These are phyloP conservation scores for Rhizopus arrhizus DNA, from an alignment of 371 early-diverging fungal genomes.

Conservation along the genomic window DNA sequence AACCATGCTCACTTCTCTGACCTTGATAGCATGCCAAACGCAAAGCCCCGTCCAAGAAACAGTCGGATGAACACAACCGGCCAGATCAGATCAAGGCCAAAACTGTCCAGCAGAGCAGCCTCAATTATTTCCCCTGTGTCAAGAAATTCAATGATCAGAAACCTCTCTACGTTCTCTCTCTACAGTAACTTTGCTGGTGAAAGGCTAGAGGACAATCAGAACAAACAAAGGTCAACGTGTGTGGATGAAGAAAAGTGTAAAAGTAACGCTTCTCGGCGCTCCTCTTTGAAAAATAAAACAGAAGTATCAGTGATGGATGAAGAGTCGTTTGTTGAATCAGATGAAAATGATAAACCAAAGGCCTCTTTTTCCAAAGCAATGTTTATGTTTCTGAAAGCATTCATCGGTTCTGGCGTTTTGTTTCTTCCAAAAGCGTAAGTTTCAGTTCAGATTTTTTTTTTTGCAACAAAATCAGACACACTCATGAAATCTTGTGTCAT, in stretches of 20 bases:
- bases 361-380: constrained; percentile 70
- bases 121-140: constrained; percentile 18
- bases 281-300: background rate
- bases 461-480: constrained; percentile 1
- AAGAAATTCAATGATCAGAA: constrained; percentile 27
- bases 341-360: constrained; percentile 28
- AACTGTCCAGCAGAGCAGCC: constrained; percentile 16
- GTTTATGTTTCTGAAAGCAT: constrained; percentile 77
- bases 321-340: background rate
- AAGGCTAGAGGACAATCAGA: constrained; percentile 16
- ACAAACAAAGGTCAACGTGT: background rate
- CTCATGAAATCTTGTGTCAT: background rate
- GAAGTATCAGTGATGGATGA: too few species aligned
- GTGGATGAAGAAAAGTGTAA: constrained; percentile 19
- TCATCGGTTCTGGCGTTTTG: constrained; percentile 72
- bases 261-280: background rate
- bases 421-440: constrained; percentile 70
- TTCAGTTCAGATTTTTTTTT: background rate
- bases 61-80: constrained; percentile 12
- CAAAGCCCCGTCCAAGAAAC: background rate
- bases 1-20: constrained; percentile 17
- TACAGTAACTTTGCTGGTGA: constrained; percentile 45
- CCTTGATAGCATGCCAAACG: constrained; percentile 10
- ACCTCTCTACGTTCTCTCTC: constrained; percentile 32
- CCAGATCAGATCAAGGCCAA: constrained; percentile 17